These are phyloP conservation scores for Rhodotorula paludigena DNA, from an alignment of 768 basidiomycete species.

Conservation along the genomic window DNA sequence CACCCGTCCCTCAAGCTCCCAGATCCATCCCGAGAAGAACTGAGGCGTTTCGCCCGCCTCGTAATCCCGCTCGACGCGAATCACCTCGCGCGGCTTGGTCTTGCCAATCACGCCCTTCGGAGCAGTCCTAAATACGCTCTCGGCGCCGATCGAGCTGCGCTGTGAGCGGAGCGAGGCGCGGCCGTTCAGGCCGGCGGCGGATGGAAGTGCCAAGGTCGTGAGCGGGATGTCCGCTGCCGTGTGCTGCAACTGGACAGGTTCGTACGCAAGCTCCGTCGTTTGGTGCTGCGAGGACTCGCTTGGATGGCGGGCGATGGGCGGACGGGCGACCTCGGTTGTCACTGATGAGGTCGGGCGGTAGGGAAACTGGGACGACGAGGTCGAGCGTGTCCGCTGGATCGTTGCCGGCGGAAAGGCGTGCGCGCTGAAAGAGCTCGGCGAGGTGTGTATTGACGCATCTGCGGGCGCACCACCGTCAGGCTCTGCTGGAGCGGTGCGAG, in stretches of 20 bases:
- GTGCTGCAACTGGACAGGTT: no score
- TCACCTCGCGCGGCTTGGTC: conserved; percentile 84
- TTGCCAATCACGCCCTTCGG: conserved; percentile 80
- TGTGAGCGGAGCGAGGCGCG: conserved; percentile 14
- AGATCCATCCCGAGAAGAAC: conserved; percentile 79
- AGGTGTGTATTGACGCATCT: no score
- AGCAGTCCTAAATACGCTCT: conserved; percentile 54
- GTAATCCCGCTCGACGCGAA: conserved; percentile 90
- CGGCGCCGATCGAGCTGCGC: conserved; percentile 8
- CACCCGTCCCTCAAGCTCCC: conserved; percentile 90
- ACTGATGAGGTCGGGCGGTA: no score
- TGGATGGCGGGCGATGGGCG: no score
- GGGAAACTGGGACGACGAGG: no score
- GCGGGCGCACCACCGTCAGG: no score
- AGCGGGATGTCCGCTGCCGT: no score
- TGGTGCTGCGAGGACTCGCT: no score
- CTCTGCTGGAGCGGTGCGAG: no score
- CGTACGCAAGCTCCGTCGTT: no score
- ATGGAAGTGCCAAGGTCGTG: background rate
- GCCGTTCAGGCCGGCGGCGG: background rate
- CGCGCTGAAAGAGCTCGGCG: background rate
- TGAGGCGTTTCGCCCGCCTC: conserved; percentile 84
- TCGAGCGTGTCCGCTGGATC: no score
- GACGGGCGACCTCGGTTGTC: no score
- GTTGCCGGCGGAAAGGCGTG: background rate